These are phyloP conservation scores for Alternaria triticimaculans DNA, from an alignment of 2,329 filamentous ascomycete genomes.

Conservation along the genomic window DNA sequence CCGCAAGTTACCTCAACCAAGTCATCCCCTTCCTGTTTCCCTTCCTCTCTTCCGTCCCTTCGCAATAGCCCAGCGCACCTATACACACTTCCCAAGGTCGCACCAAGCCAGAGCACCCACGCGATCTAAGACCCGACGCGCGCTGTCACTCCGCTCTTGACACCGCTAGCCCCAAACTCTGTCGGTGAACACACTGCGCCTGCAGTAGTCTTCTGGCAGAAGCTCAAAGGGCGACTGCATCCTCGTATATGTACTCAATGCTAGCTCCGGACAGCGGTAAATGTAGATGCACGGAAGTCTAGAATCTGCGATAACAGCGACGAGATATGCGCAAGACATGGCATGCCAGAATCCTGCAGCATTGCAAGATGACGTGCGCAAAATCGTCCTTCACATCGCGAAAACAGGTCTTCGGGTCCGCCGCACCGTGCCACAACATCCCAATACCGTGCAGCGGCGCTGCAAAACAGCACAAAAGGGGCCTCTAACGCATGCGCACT, in stretches of 20 bases:
- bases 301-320: not conserved
- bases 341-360: too few relatives aligned
- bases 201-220: not conserved
- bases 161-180: not conserved
- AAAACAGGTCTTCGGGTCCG: too few relatives aligned
- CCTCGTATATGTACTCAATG: conserved; percentile 11
- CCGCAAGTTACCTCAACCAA: not conserved
- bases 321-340: too few relatives aligned
- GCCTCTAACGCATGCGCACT: too few relatives aligned
- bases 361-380: too few relatives aligned
- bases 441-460: too few relatives aligned
- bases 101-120: too few relatives aligned
- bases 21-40: too few relatives aligned
- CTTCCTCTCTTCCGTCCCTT: too few relatives aligned
- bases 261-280: not conserved
- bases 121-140: not conserved
- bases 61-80: not conserved
- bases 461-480: too few relatives aligned
- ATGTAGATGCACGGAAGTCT: not conserved
- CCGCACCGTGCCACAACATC: too few relatives aligned
- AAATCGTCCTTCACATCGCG: too few relatives aligned
- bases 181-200: not conserved
- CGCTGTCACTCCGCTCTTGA: not conserved
- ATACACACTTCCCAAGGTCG: not conserved
- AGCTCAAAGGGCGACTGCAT: not conserved